Evolutionary conservation across 495 filamentous ascomycete species (phyloP).

Genomic region (Xylaria acuta): DNA sequence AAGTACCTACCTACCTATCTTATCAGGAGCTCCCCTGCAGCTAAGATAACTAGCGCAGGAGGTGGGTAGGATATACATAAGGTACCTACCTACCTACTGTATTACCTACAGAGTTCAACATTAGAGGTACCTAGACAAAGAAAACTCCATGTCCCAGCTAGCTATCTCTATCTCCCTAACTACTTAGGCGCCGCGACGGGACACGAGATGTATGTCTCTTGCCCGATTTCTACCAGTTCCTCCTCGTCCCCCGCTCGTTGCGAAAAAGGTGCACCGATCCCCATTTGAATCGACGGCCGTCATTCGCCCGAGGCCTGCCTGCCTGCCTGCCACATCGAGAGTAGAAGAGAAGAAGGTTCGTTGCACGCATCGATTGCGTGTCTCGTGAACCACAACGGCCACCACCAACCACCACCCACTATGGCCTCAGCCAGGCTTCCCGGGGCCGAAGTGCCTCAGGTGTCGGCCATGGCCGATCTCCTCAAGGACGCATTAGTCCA

Average conservation of each 20-base stretch:
- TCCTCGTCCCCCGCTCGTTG: conserved; percentile 6
- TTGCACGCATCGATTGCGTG: not conserved
- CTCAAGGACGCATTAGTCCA: conserved; percentile 68
- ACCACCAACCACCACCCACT: conserved; percentile 12
- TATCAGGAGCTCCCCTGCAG: conserved; percentile 7
- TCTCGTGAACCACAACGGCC: not conserved
- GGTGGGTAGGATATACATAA: no score
- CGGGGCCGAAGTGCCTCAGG: conserved; percentile 60
- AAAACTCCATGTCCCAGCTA: not conserved
- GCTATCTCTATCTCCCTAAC: not conserved
- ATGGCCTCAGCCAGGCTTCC: conserved; percentile 50
- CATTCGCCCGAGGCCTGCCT: not conserved
- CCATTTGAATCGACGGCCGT: not conserved
- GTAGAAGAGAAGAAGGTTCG: not conserved
- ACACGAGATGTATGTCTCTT: conserved; percentile 20
- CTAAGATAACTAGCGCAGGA: not conserved
- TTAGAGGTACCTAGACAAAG: conserved; percentile 18
- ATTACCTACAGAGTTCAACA: no score
- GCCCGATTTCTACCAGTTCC: not conserved
- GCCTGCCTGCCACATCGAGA: not conserved
- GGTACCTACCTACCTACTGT: no score
- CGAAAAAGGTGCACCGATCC: not conserved
- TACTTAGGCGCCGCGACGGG: conserved; percentile 4
- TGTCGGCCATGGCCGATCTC: conserved; percentile 59
- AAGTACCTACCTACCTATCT: not conserved